Evolutionary conservation across 441 rosid genomes (phyloP).

Genomic region (Pelargonium citronellum): DNA sequence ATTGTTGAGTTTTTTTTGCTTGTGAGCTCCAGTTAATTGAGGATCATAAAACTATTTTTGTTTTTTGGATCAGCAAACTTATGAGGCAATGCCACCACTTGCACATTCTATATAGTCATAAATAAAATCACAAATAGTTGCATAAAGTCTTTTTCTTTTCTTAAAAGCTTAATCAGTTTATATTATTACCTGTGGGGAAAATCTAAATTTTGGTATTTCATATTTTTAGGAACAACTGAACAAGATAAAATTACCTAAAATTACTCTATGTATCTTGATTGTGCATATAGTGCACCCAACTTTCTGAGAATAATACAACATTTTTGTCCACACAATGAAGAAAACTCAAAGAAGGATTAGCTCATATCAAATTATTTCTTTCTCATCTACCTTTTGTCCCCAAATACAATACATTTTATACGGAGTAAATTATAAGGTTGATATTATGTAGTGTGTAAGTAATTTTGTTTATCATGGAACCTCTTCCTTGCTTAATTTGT

Average conservation of each 20-base stretch:
- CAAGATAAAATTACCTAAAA: too few relatives aligned
- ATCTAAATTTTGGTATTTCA: background rate
- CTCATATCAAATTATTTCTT: too few relatives aligned
- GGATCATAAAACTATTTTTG: too few relatives aligned
- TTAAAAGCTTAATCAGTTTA: background rate
- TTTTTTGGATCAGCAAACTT: background rate
- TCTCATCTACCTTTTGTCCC: too few relatives aligned
- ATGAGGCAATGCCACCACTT: conserved; percentile 2
- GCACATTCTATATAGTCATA: background rate
- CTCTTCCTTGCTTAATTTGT: background rate
- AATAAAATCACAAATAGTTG: background rate
- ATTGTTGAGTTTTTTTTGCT: too few relatives aligned
- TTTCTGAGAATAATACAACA: background rate
- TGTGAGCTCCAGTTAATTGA: too few relatives aligned
- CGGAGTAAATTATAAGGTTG: too few relatives aligned
- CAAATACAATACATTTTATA: too few relatives aligned
- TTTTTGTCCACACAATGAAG: background rate
- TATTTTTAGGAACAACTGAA: background rate
- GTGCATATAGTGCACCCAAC: background rate
- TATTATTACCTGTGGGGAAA: background rate
- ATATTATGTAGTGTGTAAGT: too few relatives aligned
- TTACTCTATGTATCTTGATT: too few relatives aligned
- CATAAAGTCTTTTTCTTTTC: background rate
- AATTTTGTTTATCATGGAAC: too few relatives aligned
- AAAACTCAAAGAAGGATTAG: background rate